Percentiles rank a stretch among this genome's conserved stretches.
These are phyloP conservation scores for Fusarium floridanum DNA, from an alignment of 2,329 filamentous ascomycete species.

Conservation along the genomic window DNA sequence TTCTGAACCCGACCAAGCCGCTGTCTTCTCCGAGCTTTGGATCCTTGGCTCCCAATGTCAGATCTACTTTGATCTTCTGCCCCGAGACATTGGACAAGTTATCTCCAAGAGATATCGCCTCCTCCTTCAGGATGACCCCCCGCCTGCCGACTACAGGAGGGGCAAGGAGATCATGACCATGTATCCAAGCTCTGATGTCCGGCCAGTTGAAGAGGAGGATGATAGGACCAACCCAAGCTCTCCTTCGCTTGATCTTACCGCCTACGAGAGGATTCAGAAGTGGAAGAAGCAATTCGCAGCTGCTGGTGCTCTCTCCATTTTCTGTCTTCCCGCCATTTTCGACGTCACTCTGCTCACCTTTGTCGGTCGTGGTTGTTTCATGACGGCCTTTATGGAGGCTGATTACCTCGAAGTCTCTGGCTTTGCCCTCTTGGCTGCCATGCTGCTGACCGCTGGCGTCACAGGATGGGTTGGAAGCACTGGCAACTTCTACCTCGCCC, in stretches of 20 bases:
- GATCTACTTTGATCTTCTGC: constrained; percentile 35
- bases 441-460: constrained; percentile 35
- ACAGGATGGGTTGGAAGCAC: constrained; percentile 37
- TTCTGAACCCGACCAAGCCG: constrained; percentile 35
- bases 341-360: constrained; percentile 34
- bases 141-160: constrained; percentile 25
- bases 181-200: constrained; percentile 31
- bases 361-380: constrained; percentile 34
- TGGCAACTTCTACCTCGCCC: constrained; percentile 34
- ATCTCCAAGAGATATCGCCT: constrained; percentile 25
- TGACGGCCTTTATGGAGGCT: constrained; percentile 33
- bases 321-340: constrained; percentile 33
- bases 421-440: constrained; percentile 27
- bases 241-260: constrained; percentile 11
- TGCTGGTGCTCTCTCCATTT: constrained; percentile 36
- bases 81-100: constrained; percentile 29
- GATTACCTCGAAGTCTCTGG: constrained; percentile 28
- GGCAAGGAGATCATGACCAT: constrained; percentile 40
- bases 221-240: neutral
- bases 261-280: constrained; percentile 18
- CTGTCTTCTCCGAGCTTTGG: constrained; percentile 40
- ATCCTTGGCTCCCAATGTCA: constrained; percentile 36
- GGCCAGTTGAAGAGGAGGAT: neutral
- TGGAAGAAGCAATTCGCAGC: constrained; percentile 34
- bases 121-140: constrained; percentile 21